Evolutionary conservation across 208 protist species (phyloP), one percentile per base, ranked within the genome.

Genomic region (Leptomonas seymouri): DNA sequence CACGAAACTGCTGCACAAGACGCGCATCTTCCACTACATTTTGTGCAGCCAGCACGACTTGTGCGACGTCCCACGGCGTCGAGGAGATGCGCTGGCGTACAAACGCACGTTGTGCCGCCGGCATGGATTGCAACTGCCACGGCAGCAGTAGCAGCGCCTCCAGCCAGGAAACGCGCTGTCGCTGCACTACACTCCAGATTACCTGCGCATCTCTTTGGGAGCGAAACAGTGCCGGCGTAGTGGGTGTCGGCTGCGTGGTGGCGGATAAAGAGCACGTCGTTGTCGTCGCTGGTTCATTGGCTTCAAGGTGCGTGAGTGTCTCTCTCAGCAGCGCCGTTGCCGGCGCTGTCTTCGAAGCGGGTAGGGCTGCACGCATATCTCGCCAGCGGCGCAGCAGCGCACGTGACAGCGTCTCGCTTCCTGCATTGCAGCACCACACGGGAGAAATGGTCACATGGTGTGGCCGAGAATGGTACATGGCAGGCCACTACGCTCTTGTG

Each of bases 181-280:
- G 77, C 16, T 67, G 78, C 36, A 94, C 57, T 3, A 77, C 56
- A 12, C 53, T 44, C 89, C 89, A 94, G 30, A 94, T 77, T 18
- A 82, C 44, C 42, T 77, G 15, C 9, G 89, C 86, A n/a, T 68
- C 56, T 21, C 39, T 42, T 8, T 49, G 66, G 4, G 42, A 54
- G 55, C 27, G 16, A 2, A 70, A 58, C 36, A 79, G 28, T 7
- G 45, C 44, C 1, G 23, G 12, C 0, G 48, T 9, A 34, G 45
- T 16, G 27, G 42, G 2, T 15, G 21, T 15, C 3, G 34, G 16
- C 12, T 44, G 39, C 39, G 39, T 44, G 44, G 20, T 16, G 3
- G 16, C 18, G 44, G 44, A 21, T n/a, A 0, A 23, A n/a, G 39
- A 8, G 12, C 23, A 15, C 5, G 48, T 5, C 50, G 27, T 34